These are phyloP conservation scores for Dunaliella sp. DNA, from an alignment of 139 green algal genomes.

Conservation along the genomic window DNA sequence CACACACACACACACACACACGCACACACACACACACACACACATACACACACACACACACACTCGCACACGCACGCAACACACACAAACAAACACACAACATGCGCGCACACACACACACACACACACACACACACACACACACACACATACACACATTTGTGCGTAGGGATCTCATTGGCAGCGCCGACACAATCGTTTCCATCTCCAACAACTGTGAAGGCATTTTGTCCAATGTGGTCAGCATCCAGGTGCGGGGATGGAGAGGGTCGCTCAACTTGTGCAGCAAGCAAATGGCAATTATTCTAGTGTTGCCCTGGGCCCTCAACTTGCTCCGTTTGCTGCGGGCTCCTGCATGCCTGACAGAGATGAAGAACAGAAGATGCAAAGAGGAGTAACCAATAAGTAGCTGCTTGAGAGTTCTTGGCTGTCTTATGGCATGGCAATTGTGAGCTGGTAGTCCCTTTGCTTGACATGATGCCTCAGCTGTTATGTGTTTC, in stretches of 20 bases:
- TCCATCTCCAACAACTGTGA: conserved; percentile 68
- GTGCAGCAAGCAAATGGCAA: neutral
- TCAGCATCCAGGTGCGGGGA: conserved; percentile 51
- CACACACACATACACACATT: neutral
- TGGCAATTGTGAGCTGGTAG: too few species aligned
- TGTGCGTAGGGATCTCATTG: conserved; percentile 83
- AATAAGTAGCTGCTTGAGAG: too few species aligned
- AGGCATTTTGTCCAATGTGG: conserved; percentile 58
- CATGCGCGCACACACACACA: neutral
- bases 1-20: neutral
- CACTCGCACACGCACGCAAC: neutral
- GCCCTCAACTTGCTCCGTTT: neutral
- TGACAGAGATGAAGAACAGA: too few species aligned
- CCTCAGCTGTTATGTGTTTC: too few species aligned
- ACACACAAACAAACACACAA: neutral
- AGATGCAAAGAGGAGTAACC: too few species aligned
- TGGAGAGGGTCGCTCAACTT: neutral
- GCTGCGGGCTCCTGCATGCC: too few species aligned
- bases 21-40: neutral
- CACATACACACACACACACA: neutral
- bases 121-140: neutral
- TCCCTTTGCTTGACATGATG: too few species aligned
- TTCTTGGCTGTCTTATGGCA: too few species aligned
- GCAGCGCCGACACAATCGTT: conserved; percentile 88
- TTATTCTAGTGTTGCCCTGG: neutral